A percentile compares a stretch with the other conserved stretches of the same genome.
Conservation (phyloP, 352 stramenopile genomes). For the Globisporangium lucens region DNA sequence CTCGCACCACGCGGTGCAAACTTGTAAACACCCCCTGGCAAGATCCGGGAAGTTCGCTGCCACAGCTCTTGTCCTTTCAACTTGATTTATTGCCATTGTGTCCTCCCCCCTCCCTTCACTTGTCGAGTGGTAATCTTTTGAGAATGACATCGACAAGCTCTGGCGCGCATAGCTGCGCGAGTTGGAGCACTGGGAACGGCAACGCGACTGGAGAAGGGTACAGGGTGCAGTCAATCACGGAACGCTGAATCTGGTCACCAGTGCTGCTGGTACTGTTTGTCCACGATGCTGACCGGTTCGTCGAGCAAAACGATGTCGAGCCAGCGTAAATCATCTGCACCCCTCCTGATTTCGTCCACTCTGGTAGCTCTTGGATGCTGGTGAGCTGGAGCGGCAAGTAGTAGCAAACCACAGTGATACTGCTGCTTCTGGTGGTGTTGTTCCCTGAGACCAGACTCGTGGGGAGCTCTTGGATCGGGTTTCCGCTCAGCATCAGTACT, state of each 20-base stretch:
- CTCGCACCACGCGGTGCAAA: too few species aligned
- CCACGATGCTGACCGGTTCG: neutral
- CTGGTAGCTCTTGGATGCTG: neutral
- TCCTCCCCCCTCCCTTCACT: too few species aligned
- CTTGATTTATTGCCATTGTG: too few species aligned
- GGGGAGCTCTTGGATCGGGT: neutral
- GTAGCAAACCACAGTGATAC: neutral
- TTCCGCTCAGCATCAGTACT: neutral
- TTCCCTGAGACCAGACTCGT: neutral
- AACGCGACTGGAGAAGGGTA: neutral
- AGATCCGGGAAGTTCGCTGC: too few species aligned
- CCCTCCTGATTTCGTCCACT: neutral
- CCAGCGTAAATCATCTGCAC: neutral
- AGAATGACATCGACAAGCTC: neutral
- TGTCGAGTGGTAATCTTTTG: neutral
- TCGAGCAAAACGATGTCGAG: neutral
- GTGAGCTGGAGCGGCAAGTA: neutral
- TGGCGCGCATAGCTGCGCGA: neutral
- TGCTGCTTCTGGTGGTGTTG: neutral
- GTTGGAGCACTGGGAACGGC: neutral
- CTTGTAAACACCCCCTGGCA: too few species aligned
- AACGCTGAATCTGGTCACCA: neutral
- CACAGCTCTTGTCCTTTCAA: neutral
- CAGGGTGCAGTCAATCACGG: neutral
- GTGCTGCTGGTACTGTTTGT: neutral